phyloP scores from a whole-genome alignment of 305 asterid species.

The Plantago coronopus region DNA sequence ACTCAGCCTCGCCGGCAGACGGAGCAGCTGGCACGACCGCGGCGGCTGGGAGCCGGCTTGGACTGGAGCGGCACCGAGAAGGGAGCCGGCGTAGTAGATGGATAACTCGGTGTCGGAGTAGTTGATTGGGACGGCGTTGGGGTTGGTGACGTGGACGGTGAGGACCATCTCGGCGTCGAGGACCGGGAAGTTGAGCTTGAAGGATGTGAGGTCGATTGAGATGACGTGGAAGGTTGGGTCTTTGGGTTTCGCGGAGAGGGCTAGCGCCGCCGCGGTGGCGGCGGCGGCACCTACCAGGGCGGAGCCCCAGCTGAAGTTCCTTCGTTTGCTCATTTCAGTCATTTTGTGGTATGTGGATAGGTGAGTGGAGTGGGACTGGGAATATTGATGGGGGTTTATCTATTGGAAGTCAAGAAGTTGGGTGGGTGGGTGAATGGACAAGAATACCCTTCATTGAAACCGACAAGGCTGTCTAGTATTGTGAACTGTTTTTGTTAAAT shows the following conservation, averaged over 20 bases:
- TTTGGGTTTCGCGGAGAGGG: conserved; percentile 55
- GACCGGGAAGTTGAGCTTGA: conserved; percentile 76
- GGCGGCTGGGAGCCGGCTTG: conserved; percentile 79
- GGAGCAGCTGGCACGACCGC: conserved; percentile 78
- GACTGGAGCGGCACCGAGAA: conserved; percentile 74
- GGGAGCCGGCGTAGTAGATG: conserved; percentile 69
- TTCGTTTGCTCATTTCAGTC: conserved; percentile 25
- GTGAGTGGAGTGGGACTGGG: neutral
- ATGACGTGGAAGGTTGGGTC: conserved; percentile 81
- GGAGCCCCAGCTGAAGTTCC: conserved; percentile 67
- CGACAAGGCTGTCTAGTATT: neutral
- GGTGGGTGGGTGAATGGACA: neutral
- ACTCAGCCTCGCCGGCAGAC: conserved; percentile 71
- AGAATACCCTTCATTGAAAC: neutral
- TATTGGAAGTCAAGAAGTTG: neutral
- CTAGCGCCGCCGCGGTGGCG: conserved; percentile 44
- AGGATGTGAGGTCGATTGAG: conserved; percentile 77
- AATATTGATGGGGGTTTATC: too few relatives aligned
- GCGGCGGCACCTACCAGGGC: conserved; percentile 77
- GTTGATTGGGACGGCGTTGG: conserved; percentile 64
- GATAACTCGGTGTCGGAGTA: conserved; percentile 71
- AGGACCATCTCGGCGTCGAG: conserved; percentile 72
- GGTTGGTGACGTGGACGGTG: conserved; percentile 93
- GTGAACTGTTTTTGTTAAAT: too few relatives aligned
- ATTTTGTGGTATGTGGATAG: neutral